Evolutionary conservation across 352 stramenopile species (phyloP), one percentile per base, ranked within the genome.

Genomic region (Globisporangium okanoganense): DNA sequence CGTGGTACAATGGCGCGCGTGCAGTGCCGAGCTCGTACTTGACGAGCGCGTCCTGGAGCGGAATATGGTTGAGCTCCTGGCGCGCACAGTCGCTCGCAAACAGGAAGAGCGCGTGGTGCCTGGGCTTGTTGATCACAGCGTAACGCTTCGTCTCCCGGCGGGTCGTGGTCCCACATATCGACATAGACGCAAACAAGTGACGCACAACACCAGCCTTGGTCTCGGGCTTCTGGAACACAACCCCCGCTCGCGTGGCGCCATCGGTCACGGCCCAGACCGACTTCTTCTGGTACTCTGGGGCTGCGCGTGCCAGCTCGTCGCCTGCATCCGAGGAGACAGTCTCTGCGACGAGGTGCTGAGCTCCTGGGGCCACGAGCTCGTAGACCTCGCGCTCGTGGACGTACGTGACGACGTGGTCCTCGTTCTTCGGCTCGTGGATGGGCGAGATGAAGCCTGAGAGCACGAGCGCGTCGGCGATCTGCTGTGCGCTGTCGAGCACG

Each of bases 331-430:
- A 5, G 25, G 6, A 18, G 18, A 12, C 12, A 27, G 45, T 35
- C 14, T 31, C 45, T 20, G 41, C 40, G 9, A 50, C 6, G 14
- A 57, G 18, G 7, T 51, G 57, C 41, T 60, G 40, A 5, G 62
- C 73, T 24, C 70, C 68, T 10, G 75, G 73, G 18, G 72, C 68
- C 0, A 90, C 76, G 9, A 90, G 69, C 38, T 90, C 79, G 61
- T 82, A 87, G 53, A 69, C 72, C 9, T 40, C 50, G 27, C 69
- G 62, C 20, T 75, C 64, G 2, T 63, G 22, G 2, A 88, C 61
- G 57, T 77, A 78, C 12, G 33, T 51, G 41, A 52, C 25, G 33
- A 56, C 49, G 25, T 51, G 53, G 31, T 53, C 31, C 22, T 70
- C 59, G 22, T 65, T 14, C 13, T 51, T 22, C 5, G 52, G 55